These are phyloP conservation scores for Malassezia obtusa DNA, from an alignment of 1,284 basidiomycete genomes.

Conservation along the genomic window DNA sequence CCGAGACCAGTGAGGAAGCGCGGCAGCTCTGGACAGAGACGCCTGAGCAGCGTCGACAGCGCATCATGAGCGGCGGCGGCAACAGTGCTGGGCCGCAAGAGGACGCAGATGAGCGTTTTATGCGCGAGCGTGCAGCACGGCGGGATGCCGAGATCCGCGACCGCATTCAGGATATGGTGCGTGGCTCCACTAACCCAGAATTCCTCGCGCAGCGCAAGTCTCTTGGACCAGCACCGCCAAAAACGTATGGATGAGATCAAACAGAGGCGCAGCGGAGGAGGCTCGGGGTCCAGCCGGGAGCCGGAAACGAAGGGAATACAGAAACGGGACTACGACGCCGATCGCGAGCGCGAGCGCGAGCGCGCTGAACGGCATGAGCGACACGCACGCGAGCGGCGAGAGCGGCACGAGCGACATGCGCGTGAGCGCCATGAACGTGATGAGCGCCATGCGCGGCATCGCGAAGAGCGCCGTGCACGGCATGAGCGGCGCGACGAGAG, in stretches of 20 bases:
- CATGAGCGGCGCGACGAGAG: background rate
- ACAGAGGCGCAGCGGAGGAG: background rate
- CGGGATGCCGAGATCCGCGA: slow-evolving; percentile 12
- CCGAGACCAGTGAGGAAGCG: slow-evolving; percentile 18
- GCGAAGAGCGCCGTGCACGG: background rate
- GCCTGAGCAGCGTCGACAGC: slow-evolving; percentile 23
- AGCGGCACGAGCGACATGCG: background rate
- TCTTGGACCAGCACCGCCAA: slow-evolving; percentile 9
- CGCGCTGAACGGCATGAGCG: background rate
- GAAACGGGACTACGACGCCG: too few relatives aligned
- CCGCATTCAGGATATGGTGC: background rate
- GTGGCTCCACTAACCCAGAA: background rate
- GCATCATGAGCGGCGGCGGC: slow-evolving; percentile 19
- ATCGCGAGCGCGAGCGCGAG: background rate
- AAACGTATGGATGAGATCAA: slow-evolving; percentile 1
- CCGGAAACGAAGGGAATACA: too few relatives aligned
- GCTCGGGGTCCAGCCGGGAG: background rate
- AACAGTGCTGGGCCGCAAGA: background rate
- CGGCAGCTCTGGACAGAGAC: slow-evolving; percentile 36
- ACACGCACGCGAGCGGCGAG: background rate
- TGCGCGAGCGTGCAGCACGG: background rate
- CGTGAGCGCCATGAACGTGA: background rate
- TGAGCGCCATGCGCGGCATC: background rate
- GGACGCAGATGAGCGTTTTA: background rate
- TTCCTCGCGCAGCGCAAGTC: background rate